Base-by-base conservation (phyloP, 2,329 filamentous ascomycete genomes). In the Penicillium sp. region DNA sequence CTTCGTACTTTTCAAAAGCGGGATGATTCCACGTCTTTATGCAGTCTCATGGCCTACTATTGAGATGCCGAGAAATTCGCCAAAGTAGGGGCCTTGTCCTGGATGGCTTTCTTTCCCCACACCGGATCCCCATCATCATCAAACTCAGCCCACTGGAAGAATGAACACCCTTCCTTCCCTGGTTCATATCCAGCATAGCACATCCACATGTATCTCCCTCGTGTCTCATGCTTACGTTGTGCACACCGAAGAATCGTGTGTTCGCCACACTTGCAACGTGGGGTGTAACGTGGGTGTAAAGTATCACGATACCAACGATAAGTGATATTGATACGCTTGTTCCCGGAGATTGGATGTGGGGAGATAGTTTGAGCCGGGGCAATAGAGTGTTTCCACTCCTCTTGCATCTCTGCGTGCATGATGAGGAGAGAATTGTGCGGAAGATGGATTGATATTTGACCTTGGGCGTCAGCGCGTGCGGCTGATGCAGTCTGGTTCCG, bases 341-440 rank as follows among this genome's bases (percentile, higher is more conserved):
- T 92, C 0, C 88, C 89, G 0, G 93, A 84, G 1, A 96, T 72
- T 0, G 93, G 91, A 72, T 99, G 94, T 1, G 91, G 91, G 60
- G 92, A 89, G 58, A 97, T 89, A 4, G 87, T 85, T 49, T 82
- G 81, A 0, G 89, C 87, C 0, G 92, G 89, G 0, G 86, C 81
- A 43, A 99, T 89, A 64, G 85, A 84, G 73, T 99, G 94, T 73
- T 97, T 97, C 92, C 92, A 97, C 70, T 90, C 88, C 70, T 97
- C 93, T 70, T 97, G 93, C 91, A 96, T 97, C 71, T 96, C 91
- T 0, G 93, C 93, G 69, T 97, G 93, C 94, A 99, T 97, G 10
- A 97, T 82, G 0, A 99, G 82, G 0, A 97, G 82, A 0, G 91
- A 96, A 73, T 97, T 97, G 74, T 97, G 94, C 0, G 93, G 93